Percentiles rank a stretch among this genome's conserved stretches.
Conservation (phyloP, 2,329 filamentous ascomycete genomes). For the Gyromitra esculenta region DNA sequence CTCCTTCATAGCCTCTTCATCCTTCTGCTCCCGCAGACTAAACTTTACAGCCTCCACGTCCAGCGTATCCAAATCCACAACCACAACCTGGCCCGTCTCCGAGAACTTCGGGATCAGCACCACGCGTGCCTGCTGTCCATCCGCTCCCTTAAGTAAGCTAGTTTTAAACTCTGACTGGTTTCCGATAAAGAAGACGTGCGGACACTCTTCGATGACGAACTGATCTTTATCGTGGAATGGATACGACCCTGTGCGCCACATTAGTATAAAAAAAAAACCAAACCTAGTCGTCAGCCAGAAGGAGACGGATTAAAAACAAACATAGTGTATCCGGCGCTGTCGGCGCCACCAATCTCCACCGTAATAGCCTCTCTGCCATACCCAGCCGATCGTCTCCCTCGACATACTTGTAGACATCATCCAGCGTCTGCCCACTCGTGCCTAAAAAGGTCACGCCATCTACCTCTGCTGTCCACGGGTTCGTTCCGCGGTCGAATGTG, state of each 20-base stretch:
- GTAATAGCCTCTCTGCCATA: slow-evolving; percentile 93
- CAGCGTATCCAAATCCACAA: slow-evolving; percentile 86
- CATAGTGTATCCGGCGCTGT: slow-evolving; percentile 96
- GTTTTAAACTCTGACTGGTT: slow-evolving; percentile 83
- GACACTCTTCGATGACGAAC: slow-evolving; percentile 84
- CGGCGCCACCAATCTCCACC: slow-evolving; percentile 90
- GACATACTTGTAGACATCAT: slow-evolving; percentile 93
- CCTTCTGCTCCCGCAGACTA: slow-evolving; percentile 24
- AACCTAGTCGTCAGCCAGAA: neutral
- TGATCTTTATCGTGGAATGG: slow-evolving; percentile 94
- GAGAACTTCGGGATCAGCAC: slow-evolving; percentile 79
- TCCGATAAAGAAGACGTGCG: slow-evolving; percentile 90
- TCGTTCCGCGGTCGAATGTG: slow-evolving; percentile 83
- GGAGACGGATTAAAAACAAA: slow-evolving; percentile 64
- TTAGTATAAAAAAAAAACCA: neutral
- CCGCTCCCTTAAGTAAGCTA: slow-evolving; percentile 68
- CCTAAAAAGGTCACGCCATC: slow-evolving; percentile 89
- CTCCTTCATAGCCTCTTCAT: neutral
- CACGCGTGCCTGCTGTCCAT: slow-evolving; percentile 46
- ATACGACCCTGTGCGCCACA: slow-evolving; percentile 79
- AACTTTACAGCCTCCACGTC: slow-evolving; percentile 76
- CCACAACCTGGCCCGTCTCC: slow-evolving; percentile 78
- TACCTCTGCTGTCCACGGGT: slow-evolving; percentile 90
- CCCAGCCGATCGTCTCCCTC: slow-evolving; percentile 78
- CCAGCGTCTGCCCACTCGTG: slow-evolving; percentile 89